These are phyloP conservation scores for Kodamaea kakaduensis DNA, from an alignment of 805 yeast species.

Conservation along the genomic window DNA sequence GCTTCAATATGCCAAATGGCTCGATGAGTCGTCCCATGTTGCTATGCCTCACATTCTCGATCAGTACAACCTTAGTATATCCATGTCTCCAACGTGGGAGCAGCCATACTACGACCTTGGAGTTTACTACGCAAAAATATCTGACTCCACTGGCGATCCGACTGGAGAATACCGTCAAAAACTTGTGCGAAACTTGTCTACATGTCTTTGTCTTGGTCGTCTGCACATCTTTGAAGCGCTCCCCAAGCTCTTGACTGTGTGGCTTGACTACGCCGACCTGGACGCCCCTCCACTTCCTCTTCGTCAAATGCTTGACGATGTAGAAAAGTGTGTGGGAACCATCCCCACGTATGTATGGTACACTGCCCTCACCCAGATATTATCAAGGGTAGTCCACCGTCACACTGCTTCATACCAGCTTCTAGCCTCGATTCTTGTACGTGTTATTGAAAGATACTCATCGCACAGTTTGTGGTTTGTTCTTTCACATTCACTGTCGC, in stretches of 20 bases:
- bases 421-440: slow-evolving; percentile 53
- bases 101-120: slow-evolving; percentile 80
- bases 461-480: slow-evolving; percentile 84
- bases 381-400: slow-evolving; percentile 71
- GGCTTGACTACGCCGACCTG: slow-evolving; percentile 72
- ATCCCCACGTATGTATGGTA: slow-evolving; percentile 66
- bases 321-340: slow-evolving; percentile 39
- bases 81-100: slow-evolving; percentile 59
- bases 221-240: slow-evolving; percentile 74
- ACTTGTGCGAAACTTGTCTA: slow-evolving; percentile 53
- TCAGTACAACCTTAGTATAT: slow-evolving; percentile 60
- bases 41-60: slow-evolving; percentile 67
- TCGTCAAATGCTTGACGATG: slow-evolving; percentile 45
- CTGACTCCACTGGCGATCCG: slow-evolving; percentile 57
- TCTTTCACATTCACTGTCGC: slow-evolving; percentile 64
- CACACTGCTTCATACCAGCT: slow-evolving; percentile 53
- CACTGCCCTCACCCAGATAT: slow-evolving; percentile 77
- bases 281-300: slow-evolving; percentile 31
- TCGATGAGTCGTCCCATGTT: slow-evolving; percentile 79
- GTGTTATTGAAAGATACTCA: slow-evolving; percentile 65
- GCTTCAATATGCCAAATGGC: slow-evolving; percentile 81
- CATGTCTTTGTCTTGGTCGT: slow-evolving; percentile 59
- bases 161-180: slow-evolving; percentile 52
- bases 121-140: slow-evolving; percentile 68
- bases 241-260: slow-evolving; percentile 84